A percentile compares a stretch with the other conserved stretches of the same genome.
phyloP scores from a whole-genome alignment of 768 basidiomycete genomes.

The Grammothele lineata region DNA sequence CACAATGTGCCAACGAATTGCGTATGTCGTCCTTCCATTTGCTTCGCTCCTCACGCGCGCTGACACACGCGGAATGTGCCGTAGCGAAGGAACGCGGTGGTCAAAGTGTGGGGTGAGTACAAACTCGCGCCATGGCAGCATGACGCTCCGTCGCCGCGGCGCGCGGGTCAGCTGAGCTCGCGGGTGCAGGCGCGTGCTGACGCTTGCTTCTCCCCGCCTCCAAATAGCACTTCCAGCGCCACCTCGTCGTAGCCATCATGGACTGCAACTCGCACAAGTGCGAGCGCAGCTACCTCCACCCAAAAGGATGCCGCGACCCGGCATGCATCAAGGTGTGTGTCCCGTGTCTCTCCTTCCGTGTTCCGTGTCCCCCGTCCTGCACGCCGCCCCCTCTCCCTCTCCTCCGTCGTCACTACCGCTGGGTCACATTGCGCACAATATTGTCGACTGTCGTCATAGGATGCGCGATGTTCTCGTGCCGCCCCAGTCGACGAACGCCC shows the following conservation, averaged over 20 bases:
- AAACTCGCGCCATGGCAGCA: no score
- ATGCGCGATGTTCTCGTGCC: no score
- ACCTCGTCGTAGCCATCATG: constrained; percentile 66
- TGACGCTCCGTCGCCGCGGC: constrained; percentile 5
- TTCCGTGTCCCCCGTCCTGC: background rate
- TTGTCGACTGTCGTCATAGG: no score
- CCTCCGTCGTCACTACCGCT: background rate
- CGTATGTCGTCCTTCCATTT: constrained; percentile 44
- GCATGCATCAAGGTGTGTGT: constrained; percentile 49
- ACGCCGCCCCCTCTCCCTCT: background rate
- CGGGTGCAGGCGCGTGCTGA: no score
- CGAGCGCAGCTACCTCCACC: constrained; percentile 60
- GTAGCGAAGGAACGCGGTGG: constrained; percentile 77
- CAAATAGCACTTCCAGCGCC: constrained; percentile 73
- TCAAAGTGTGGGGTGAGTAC: constrained; percentile 57
- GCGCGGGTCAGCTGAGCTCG: constrained; percentile 14
- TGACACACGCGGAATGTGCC: constrained; percentile 8
- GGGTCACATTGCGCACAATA: no score
- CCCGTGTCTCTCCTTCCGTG: constrained; percentile 1
- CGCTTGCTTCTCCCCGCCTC: no score
- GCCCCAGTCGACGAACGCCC: no score
- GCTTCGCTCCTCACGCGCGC: constrained; percentile 1
- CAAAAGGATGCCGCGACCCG: constrained; percentile 47
- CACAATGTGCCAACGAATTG: constrained; percentile 69
- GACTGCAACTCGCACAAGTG: constrained; percentile 67